Percentiles rank a stretch among this genome's conserved stretches.
Conservation (phyloP, 495 filamentous ascomycete genomes). For the Ascodesmis nigricans region DNA sequence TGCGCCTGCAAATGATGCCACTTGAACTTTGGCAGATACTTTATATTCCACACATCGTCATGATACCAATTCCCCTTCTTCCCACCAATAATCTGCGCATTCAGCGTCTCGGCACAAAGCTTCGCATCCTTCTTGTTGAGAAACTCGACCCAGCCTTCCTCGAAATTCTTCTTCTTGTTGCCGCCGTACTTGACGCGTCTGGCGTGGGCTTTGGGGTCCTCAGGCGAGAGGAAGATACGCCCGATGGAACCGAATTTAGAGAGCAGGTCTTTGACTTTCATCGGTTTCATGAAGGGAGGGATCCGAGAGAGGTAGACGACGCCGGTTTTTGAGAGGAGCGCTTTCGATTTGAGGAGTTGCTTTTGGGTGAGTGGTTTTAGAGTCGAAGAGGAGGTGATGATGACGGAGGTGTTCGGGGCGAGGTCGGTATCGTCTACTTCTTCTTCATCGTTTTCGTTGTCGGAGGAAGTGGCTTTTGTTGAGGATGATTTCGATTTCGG, state of each 20-base stretch:
- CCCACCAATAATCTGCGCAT: constrained; percentile 52
- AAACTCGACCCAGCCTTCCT: constrained; percentile 92
- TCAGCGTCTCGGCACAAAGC: constrained; percentile 60
- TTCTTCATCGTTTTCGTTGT: constrained; percentile 10
- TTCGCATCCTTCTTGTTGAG: constrained; percentile 56
- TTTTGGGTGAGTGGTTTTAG: constrained; percentile 33
- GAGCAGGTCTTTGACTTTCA: constrained; percentile 54
- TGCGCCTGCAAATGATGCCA: constrained; percentile 41
- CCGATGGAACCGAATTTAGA: constrained; percentile 57
- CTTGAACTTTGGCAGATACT: constrained; percentile 67
- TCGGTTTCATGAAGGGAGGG: constrained; percentile 86
- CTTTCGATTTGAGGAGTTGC: constrained; percentile 35
- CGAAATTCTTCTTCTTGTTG: constrained; percentile 71
- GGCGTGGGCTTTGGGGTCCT: constrained; percentile 39
- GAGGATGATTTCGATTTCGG: constrained; percentile 11
- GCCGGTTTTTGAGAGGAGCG: constrained; percentile 41
- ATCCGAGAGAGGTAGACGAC: constrained; percentile 78
- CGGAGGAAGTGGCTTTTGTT: too few relatives aligned
- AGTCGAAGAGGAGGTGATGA: constrained; percentile 11
- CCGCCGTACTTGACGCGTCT: constrained; percentile 42
- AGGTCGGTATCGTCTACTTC: constrained; percentile 22
- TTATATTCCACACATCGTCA: constrained; percentile 79
- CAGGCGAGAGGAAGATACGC: constrained; percentile 71
- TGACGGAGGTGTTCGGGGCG: constrained; percentile 25
- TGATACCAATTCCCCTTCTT: constrained; percentile 75